Conservation (phyloP, 352 stramenopile genomes). For the Phytophthora europaea region DNA sequence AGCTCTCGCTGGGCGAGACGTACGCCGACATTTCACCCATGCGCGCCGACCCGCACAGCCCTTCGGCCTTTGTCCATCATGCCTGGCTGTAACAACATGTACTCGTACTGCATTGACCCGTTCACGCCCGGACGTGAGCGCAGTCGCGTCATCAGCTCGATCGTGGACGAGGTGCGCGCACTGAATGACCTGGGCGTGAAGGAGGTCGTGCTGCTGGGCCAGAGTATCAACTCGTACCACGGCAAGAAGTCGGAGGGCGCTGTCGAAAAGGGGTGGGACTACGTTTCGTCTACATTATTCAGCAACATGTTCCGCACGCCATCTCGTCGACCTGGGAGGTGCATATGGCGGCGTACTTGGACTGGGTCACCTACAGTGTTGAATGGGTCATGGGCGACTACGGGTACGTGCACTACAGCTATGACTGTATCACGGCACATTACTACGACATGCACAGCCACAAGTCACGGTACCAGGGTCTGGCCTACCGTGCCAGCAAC, state of each 20-base stretch:
- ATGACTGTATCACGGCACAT: no score
- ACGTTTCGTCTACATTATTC: conserved; percentile 94
- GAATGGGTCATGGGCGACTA: no score
- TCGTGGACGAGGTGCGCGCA: conserved; percentile 95
- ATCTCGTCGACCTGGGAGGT: no score
- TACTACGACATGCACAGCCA: no score
- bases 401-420: no score
- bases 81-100: conserved; percentile 99
- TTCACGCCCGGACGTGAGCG: conserved; percentile 99
- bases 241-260: conserved; percentile 90
- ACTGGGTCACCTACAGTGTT: no score
- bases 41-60: conserved; percentile 81
- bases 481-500: no score
- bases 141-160: conserved; percentile 90
- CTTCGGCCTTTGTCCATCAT: conserved; percentile 99
- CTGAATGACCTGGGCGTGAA: conserved; percentile 95
- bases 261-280: conserved; percentile 70
- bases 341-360: no score
- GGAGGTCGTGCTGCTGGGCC: conserved; percentile 98
- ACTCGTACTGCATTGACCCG: conserved; percentile 99
- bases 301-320: conserved; percentile 96
- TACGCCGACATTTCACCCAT: conserved; percentile 98
- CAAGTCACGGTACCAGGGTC: no score
- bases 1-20: conserved; percentile 98
- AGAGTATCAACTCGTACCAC: conserved; percentile 99